phyloP scores from a whole-genome alignment of 257 asterid species.

The Solanum clarkiae region DNA sequence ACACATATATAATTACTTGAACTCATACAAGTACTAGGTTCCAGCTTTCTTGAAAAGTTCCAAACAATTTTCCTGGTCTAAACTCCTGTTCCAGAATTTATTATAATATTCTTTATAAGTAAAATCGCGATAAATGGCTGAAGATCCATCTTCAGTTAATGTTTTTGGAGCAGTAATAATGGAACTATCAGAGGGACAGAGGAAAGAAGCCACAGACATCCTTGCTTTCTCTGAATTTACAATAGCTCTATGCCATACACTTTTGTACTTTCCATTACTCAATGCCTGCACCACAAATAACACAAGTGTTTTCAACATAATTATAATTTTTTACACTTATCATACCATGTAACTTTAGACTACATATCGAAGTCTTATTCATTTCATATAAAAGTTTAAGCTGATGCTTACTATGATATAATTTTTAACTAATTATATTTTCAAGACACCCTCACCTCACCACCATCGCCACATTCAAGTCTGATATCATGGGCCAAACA shows the following conservation, averaged over 20 bases:
- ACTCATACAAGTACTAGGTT: neutral
- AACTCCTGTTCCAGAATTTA: conserved; percentile 76
- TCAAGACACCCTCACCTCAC: neutral
- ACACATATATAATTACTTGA: neutral
- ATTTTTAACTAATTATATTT: neutral
- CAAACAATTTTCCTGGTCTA: conserved; percentile 68
- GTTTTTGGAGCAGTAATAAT: conserved; percentile 52
- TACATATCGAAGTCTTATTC: too few species aligned
- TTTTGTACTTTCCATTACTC: conserved; percentile 73
- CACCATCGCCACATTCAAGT: neutral
- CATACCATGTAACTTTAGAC: too few species aligned
- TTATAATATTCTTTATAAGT: conserved; percentile 72
- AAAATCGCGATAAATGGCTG: conserved; percentile 37
- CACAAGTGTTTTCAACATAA: neutral
- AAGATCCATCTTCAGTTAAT: conserved; percentile 25
- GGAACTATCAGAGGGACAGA: conserved; percentile 62
- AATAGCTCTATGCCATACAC: conserved; percentile 87
- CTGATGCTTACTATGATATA: neutral
- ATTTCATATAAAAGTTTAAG: neutral
- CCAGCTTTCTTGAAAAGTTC: conserved; percentile 50
- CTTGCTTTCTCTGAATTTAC: conserved; percentile 61
- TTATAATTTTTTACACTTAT: too few species aligned
- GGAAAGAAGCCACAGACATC: conserved; percentile 76
- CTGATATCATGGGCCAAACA: neutral
- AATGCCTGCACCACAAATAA: conserved; percentile 30